These are phyloP conservation scores for Sugiyamaella sp. DNA, from an alignment of 1,139 yeast genomes.

Conservation along the genomic window DNA sequence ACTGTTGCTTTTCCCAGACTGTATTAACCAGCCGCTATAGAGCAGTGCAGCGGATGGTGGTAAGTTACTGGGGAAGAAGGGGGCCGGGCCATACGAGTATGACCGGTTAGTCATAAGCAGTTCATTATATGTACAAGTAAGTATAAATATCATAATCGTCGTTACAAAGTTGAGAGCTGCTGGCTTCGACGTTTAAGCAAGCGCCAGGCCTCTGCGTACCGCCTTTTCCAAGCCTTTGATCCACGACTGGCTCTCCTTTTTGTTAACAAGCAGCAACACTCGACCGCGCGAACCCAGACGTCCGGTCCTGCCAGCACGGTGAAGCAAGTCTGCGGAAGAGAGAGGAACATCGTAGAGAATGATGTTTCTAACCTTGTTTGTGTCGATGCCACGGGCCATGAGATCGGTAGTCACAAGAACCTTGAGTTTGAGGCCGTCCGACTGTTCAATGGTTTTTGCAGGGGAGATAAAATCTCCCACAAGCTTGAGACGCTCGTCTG, in stretches of 20 bases:
- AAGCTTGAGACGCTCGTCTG: constrained; percentile 58
- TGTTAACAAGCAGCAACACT: constrained; percentile 73
- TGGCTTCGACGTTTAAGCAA: constrained; percentile 20
- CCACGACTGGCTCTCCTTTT: constrained; percentile 72
- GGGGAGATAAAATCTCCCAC: constrained; percentile 66
- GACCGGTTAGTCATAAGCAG: constrained; percentile 11
- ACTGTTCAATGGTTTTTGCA: constrained; percentile 47
- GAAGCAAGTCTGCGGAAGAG: constrained; percentile 83
- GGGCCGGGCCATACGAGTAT: constrained; percentile 9
- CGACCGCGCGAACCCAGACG: constrained; percentile 89
- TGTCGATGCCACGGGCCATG: constrained; percentile 87
- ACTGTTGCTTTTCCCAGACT: constrained; percentile 29
- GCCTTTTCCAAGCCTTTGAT: constrained; percentile 80
- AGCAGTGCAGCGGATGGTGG: constrained; percentile 26
- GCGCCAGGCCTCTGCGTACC: constrained; percentile 49
- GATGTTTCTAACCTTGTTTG: constrained; percentile 78
- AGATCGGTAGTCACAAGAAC: constrained; percentile 89
- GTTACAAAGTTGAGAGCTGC: not conserved
- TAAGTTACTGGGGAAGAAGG: constrained; percentile 24
- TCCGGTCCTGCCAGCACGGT: constrained; percentile 93
- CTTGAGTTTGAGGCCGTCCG: constrained; percentile 42
- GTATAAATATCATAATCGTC: constrained; percentile 6
- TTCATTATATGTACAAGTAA: constrained; percentile 8
- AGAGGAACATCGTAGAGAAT: constrained; percentile 84
- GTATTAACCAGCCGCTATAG: constrained; percentile 25